These are phyloP conservation scores for Iodosphaeria phyllophila DNA, from an alignment of 2,329 filamentous ascomycete species.

Conservation along the genomic window DNA sequence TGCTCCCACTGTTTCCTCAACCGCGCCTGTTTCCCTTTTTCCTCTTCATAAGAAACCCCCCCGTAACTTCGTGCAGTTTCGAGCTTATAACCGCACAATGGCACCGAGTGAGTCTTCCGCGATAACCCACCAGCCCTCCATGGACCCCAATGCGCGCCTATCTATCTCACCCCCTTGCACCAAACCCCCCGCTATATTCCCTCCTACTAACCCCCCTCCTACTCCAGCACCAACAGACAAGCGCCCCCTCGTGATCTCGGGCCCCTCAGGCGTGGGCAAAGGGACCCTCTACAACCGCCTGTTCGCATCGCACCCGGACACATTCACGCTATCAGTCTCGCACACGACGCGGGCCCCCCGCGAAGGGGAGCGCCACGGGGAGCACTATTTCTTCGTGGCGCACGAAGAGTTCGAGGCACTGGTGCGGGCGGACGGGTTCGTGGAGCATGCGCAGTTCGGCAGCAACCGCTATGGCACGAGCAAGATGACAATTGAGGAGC, in stretches of 20 bases:
- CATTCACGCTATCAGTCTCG: slow-evolving; percentile 36
- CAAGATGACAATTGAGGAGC: slow-evolving; percentile 58
- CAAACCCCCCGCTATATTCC: too few species aligned
- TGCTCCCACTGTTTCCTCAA: too few species aligned
- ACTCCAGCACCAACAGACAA: slow-evolving; percentile 19
- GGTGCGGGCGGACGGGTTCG: slow-evolving; percentile 52
- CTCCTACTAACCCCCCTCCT: too few species aligned
- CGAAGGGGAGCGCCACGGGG: slow-evolving; percentile 53
- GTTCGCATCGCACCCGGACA: slow-evolving; percentile 34
- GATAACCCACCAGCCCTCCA: too few species aligned
- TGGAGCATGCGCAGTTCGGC: slow-evolving; percentile 72
- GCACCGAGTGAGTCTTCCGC: too few species aligned
- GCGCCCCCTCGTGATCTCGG: slow-evolving; percentile 59
- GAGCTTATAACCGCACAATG: too few species aligned
- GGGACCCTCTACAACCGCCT: slow-evolving; percentile 60
- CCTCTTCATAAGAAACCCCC: too few species aligned
- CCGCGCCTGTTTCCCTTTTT: too few species aligned
- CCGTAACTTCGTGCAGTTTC: too few species aligned
- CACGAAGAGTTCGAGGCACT: slow-evolving; percentile 49
- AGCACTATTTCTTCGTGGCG: slow-evolving; percentile 65
- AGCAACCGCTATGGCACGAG: slow-evolving; percentile 78
- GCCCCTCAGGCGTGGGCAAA: slow-evolving; percentile 66
- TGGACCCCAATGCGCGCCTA: too few species aligned
- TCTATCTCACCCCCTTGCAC: too few species aligned
- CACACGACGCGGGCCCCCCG: slow-evolving; percentile 72